Evolutionary conservation across 1,284 basidiomycete species (phyloP), one percentile per base, ranked within the genome.

Genomic region (Peniophora sp.): DNA sequence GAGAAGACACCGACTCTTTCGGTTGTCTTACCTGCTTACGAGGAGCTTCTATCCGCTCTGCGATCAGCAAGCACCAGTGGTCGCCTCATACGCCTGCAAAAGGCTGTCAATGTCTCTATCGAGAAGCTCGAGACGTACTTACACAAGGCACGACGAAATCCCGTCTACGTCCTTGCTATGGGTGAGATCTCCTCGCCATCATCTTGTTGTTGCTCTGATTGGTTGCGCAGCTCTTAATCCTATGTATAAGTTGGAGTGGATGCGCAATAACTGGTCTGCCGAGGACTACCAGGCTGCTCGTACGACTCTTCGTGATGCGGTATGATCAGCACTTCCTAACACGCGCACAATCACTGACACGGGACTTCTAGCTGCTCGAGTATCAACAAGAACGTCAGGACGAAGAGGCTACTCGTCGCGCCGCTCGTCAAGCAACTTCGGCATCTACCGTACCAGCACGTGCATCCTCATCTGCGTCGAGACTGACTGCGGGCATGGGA

Each of bases 91-190:
- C 48, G 56, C 5, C 43, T 64, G 46, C 47, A 20, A 2, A 53
- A 54, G 25, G 52, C 20, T 2, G 57, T 61, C 23, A 34, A 52
- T 2, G 55, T 53, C 2, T 50, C 52, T 0, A 51, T 58, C 19
- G 55, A 55, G 3, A 74, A 68, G 34, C 61, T 70, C 0, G 47
- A 64, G 8, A 59, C 66, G 48, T 72, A 70, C 44, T 43, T 68
- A 3, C 27, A 8, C 0, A 53, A 59, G 23, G 50, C 63, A 5
- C 58, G 64, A 0, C 57, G 52, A 14, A 64, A 60, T 0, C 52
- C 50, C n/a, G 57, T 67, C 3, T 71, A 70, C 56, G 56, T 55
- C 1, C 54, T 70, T 14, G 62, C 69, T 1, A 69, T 71, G 63
- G 55, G 68, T 70, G 53, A n/a, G 9, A n/a, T n/a, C n/a, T n/a